phyloP scores from a whole-genome alignment of 176 grass and related monocot species.

The Carex cristatella region DNA sequence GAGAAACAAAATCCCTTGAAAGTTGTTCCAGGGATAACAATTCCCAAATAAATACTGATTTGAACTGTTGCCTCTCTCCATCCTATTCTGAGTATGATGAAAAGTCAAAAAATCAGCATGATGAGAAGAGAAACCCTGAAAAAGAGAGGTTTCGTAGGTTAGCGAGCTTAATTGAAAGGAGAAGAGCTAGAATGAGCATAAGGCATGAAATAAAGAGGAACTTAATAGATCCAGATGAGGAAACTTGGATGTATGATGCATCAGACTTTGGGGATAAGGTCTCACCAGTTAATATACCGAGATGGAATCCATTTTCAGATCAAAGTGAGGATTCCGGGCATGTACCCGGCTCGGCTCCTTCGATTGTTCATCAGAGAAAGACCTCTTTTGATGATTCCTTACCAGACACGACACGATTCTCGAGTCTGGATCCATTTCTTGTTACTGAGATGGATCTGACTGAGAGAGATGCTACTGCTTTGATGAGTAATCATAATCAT shows the following conservation, averaged over 20 bases:
- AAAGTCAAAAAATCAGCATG: conserved; percentile 11
- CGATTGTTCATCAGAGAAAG: conserved; percentile 8
- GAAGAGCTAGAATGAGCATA: conserved; percentile 25
- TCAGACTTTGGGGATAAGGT: neutral
- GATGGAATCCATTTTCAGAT: conserved; percentile 15
- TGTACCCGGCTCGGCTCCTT: conserved; percentile 18
- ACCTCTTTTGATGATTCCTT: neutral
- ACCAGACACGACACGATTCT: neutral
- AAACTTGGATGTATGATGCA: conserved; percentile 3
- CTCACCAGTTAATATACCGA: conserved; percentile 12
- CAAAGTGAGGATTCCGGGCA: neutral
- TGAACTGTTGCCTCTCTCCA: neutral
- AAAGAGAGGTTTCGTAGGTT: conserved; percentile 20
- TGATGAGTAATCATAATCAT: neutral
- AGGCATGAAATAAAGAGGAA: conserved; percentile 20
- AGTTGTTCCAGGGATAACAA: neutral
- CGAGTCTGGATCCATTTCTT: conserved; percentile 2
- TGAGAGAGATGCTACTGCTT: neutral
- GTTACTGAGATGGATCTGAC: conserved; percentile 14
- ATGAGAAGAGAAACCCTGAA: neutral
- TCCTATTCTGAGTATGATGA: neutral
- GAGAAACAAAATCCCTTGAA: neutral
- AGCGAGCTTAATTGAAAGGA: conserved; percentile 28
- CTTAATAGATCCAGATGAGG: conserved; percentile 1
- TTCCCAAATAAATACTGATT: conserved; percentile 6